Evolutionary conservation across 2,329 filamentous ascomycete genomes (phyloP).

Genomic region (Xylariomycetidae sp.): DNA sequence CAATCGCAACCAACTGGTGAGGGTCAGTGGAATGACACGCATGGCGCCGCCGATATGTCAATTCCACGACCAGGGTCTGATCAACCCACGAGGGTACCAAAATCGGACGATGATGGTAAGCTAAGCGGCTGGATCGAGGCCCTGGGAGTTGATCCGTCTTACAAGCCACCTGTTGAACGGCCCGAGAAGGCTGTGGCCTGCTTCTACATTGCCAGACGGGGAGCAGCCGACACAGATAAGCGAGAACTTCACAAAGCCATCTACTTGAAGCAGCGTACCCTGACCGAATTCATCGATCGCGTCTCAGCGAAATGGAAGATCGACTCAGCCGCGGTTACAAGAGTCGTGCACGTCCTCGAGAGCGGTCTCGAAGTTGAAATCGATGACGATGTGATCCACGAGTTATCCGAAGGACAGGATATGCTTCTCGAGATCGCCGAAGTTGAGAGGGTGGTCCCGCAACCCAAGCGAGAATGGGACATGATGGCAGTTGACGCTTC

Average conservation of each 20-base stretch:
- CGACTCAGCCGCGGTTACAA: constrained; percentile 65
- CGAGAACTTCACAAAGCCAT: constrained; percentile 75
- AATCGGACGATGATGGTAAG: constrained; percentile 57
- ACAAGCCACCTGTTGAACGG: constrained; percentile 72
- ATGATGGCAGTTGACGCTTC: constrained; percentile 57
- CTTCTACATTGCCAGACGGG: constrained; percentile 69
- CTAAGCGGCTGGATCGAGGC: constrained; percentile 86
- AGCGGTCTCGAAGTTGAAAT: constrained; percentile 78
- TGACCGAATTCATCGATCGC: constrained; percentile 67
- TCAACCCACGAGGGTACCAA: constrained; percentile 47
- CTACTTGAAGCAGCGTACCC: constrained; percentile 74
- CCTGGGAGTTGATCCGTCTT: constrained; percentile 80
- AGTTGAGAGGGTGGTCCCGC: constrained; percentile 28
- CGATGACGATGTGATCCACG: constrained; percentile 82
- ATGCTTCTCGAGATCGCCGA: constrained; percentile 70
- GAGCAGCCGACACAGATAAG: constrained; percentile 43
- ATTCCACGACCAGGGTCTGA: constrained; percentile 42
- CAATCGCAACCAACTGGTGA: constrained; percentile 49
- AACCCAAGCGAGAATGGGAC: constrained; percentile 56
- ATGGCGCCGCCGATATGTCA: constrained; percentile 44
- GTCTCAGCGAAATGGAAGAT: constrained; percentile 78
- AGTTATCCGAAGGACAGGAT: constrained; percentile 85
- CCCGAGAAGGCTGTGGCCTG: constrained; percentile 73
- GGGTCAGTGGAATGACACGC: constrained; percentile 54
- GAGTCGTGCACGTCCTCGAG: constrained; percentile 67